phyloP scores from a whole-genome alignment of 176 grass and related monocot species.

The Cenchrus americanus region DNA sequence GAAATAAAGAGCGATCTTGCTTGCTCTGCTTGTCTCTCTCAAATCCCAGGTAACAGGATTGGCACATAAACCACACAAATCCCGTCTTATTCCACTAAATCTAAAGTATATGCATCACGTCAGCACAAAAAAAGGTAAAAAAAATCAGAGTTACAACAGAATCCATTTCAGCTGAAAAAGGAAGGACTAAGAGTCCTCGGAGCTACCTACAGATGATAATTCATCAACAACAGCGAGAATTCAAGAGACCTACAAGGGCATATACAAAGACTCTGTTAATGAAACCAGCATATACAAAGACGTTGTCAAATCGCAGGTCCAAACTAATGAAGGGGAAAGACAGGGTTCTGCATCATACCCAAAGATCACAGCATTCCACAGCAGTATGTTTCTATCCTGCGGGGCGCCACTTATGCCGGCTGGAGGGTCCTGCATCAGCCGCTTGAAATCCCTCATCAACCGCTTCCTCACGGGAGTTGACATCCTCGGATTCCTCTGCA shows the following conservation, averaged over 20 bases:
- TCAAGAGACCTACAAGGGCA: too few relatives aligned
- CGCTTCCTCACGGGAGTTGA: slow-evolving; percentile 87
- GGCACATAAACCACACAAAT: neutral
- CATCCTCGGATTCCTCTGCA: slow-evolving; percentile 54
- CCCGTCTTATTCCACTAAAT: neutral
- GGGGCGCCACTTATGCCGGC: slow-evolving; percentile 88
- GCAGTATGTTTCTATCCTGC: slow-evolving; percentile 87
- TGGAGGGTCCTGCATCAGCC: slow-evolving; percentile 88
- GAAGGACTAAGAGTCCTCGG: neutral
- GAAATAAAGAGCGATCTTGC: too few relatives aligned
- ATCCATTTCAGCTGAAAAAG: neutral
- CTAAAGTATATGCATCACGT: neutral
- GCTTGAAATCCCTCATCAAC: slow-evolving; percentile 96
- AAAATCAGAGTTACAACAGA: neutral
- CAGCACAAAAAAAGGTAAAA: neutral
- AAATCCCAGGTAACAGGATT: neutral
- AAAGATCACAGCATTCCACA: slow-evolving; percentile 94
- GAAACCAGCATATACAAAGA: slow-evolving; percentile 35
- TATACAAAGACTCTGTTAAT: too few relatives aligned
- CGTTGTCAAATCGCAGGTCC: neutral
- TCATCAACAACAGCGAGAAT: neutral
- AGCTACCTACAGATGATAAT: neutral
- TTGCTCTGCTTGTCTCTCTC: neutral
- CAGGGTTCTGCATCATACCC: slow-evolving; percentile 51
- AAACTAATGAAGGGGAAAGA: neutral